Base-by-base conservation (phyloP, 1,139 yeast genomes). In the Hyphopichia fennica region DNA sequence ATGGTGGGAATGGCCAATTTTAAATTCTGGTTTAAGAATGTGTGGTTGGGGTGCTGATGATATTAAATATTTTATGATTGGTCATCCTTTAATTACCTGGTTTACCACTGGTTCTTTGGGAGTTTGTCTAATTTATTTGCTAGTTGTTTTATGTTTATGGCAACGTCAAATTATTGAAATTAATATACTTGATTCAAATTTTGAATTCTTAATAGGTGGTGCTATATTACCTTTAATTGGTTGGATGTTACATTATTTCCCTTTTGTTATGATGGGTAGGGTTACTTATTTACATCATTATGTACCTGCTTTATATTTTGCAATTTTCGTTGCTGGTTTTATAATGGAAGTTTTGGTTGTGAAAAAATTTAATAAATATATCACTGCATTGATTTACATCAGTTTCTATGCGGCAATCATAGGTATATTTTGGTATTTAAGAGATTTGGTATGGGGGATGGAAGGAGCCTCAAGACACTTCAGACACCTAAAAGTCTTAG, bases 1-100 rank as follows among this genome's bases (percentile, higher is more conserved):
- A 43, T 84, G 90, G 81, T 86, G 93, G 91, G 84, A 86, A 65
- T 86, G 95, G 95, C 91, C 93, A 30, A 68, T 79, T 6, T 60
- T 82, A 42, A 65, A 72, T 32, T 61, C 70, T 16, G 95, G 95
- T 4, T 66, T 86, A 43, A 71, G 93, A 53, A 79, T 86, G 87
- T 79, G 87, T 51, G 69, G 78, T 3, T 86, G 93, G 93, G 63
- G 73, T 3, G 57, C 67, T 6, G 55, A 58, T 15, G 69, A 69
- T 15, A 57, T 67, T 22, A 79, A 81, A 52, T 86, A 79, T 53
- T 86, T 77, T 53, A 64, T 86, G 53, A 65, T 86, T 48, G 87
- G 88, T 3, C 81, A 83, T 44, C 87, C 90, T 0, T 74, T 82
- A 46, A 77, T 79, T 38, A 80, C 87, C 2, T 83, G 87, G 87